Percentiles rank a stretch among this genome's conserved stretches.
Conservation (phyloP, 2,329 filamentous ascomycete species). For the Colletotrichum paranaense region DNA sequence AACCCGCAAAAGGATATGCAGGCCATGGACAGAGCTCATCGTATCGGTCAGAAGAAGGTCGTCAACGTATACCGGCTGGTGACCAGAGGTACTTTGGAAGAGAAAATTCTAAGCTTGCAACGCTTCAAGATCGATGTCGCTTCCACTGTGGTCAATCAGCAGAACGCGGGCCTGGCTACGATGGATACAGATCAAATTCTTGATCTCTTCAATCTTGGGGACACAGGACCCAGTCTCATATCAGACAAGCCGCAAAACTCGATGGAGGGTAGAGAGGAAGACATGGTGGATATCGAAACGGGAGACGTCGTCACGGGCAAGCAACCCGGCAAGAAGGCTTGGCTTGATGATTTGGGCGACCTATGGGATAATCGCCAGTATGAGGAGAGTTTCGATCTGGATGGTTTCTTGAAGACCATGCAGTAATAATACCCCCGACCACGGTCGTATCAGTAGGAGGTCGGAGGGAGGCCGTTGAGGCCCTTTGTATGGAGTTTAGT, state of each 20-base stretch:
- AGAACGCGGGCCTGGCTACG: conserved; percentile 91
- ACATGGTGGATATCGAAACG: conserved; percentile 93
- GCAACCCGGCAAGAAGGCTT: conserved; percentile 96
- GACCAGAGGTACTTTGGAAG: conserved; percentile 93
- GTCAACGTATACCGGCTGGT: conserved; percentile 98
- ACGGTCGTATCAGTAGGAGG: not conserved
- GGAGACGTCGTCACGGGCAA: conserved; percentile 83
- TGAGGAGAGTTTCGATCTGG: conserved; percentile 96
- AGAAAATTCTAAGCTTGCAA: conserved; percentile 98
- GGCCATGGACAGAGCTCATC: conserved; percentile 98
- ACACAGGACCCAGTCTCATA: conserved; percentile 76
- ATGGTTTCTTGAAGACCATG: conserved; percentile 96
- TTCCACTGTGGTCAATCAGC: conserved; percentile 97
- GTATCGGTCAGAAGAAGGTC: conserved; percentile 99
- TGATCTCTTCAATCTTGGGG: conserved; percentile 92
- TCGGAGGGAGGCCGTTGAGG: not conserved
- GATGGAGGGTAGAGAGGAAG: conserved; percentile 76
- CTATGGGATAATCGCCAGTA: conserved; percentile 98
- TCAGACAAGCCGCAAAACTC: conserved; percentile 68
- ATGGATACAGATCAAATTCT: conserved; percentile 99
- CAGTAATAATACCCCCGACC: conserved; percentile 55
- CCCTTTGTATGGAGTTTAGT: conserved; percentile 31
- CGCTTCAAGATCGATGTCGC: conserved; percentile 99
- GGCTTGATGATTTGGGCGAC: conserved; percentile 94
- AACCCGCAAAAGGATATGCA: conserved; percentile 99